Conservation (phyloP, 2,329 filamentous ascomycete species). For the Pyrenophora graminea region DNA sequence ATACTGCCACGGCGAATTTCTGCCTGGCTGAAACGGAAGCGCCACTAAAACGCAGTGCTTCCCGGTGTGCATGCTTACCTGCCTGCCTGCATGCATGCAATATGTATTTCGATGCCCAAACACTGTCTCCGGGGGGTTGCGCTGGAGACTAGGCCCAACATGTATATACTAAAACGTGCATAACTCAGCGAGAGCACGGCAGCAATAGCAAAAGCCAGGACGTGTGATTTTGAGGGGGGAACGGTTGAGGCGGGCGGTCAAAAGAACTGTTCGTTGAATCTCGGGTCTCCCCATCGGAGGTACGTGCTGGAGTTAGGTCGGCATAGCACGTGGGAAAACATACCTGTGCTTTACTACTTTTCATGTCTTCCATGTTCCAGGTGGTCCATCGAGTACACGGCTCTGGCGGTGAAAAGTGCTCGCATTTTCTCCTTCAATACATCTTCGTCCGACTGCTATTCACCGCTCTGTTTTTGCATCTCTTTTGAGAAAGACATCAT, state of each 20-base stretch:
- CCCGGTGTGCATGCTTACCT: slow-evolving; percentile 1
- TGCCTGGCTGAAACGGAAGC: background rate
- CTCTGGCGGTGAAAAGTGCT: background rate
- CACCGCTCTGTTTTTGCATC: no score
- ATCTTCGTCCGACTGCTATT: no score
- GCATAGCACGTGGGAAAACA: slow-evolving; percentile 2
- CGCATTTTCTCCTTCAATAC: background rate
- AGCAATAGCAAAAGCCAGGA: background rate
- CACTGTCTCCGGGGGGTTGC: background rate
- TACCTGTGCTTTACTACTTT: slow-evolving; percentile 4
- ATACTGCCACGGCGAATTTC: no score
- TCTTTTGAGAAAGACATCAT: background rate
- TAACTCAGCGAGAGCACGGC: no score
- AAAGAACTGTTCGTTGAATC: slow-evolving; percentile 12
- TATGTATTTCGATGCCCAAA: background rate
- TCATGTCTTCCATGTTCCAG: background rate
- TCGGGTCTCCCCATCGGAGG: slow-evolving; percentile 23
- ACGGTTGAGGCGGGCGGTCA: no score
- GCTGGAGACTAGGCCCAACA: slow-evolving; percentile 4
- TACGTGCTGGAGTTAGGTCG: slow-evolving; percentile 6
- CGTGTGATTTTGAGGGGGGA: background rate
- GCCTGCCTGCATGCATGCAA: slow-evolving; percentile 1
- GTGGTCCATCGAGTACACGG: background rate
- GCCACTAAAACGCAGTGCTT: slow-evolving; percentile 3
- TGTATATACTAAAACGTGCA: background rate